A percentile compares a stretch with the other conserved stretches of the same genome.
Conservation (phyloP, 1,139 yeast species). For the Scheffersomyces insectosa region DNA sequence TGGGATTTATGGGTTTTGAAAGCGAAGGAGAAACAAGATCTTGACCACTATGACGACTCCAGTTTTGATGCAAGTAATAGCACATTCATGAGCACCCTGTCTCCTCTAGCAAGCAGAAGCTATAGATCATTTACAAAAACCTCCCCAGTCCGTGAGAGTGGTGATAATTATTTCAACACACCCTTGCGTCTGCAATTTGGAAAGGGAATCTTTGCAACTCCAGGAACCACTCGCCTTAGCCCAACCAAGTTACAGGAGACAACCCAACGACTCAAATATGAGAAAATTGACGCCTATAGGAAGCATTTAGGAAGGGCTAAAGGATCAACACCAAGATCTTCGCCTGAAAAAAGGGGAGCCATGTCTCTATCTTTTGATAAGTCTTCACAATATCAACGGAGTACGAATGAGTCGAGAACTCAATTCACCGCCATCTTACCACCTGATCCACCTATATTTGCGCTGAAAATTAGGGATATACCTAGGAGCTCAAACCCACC, state of each 20-base stretch:
- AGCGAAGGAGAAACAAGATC: conserved; percentile 8
- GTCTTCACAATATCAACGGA: too few relatives aligned
- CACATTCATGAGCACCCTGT: conserved; percentile 28
- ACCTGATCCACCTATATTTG: conserved; percentile 29
- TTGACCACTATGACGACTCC: conserved; percentile 6
- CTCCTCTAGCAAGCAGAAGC: conserved; percentile 36
- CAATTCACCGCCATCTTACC: conserved; percentile 18
- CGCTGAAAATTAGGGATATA: neutral
- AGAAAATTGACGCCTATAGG: conserved; percentile 36
- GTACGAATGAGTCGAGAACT: neutral
- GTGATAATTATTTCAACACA: conserved; percentile 29
- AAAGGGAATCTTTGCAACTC: conserved; percentile 20
- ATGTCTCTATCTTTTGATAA: neutral
- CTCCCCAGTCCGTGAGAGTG: conserved; percentile 6
- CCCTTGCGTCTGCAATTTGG: conserved; percentile 33
- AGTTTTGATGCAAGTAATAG: conserved; percentile 18
- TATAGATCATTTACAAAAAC: conserved; percentile 4
- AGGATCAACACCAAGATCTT: conserved; percentile 11
- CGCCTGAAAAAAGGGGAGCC: neutral
- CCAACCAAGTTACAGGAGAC: conserved; percentile 45
- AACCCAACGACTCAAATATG: conserved; percentile 34
- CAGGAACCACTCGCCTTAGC: conserved; percentile 27
- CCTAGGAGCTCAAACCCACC: neutral
- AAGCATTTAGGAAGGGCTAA: conserved; percentile 34
- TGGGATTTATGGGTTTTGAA: conserved; percentile 39